These are phyloP conservation scores for Arachnopeziza araneosa DNA, from an alignment of 2,329 filamentous ascomycete species.

Conservation along the genomic window DNA sequence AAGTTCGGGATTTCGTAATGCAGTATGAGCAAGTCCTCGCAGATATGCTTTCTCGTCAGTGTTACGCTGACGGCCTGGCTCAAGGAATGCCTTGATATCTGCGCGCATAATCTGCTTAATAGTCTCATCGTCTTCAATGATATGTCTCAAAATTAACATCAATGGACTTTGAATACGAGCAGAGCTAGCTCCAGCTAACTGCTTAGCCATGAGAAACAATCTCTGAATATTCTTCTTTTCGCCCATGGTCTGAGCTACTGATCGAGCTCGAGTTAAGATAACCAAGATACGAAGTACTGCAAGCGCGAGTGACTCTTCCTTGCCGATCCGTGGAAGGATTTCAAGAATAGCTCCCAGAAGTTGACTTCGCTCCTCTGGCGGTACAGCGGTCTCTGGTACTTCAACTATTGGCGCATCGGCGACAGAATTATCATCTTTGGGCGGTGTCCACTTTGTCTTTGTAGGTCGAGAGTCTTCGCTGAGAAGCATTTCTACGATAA, in stretches of 20 bases:
- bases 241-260: conserved; percentile 68
- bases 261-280: conserved; percentile 75
- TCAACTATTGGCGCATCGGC: conserved; percentile 52
- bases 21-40: conserved; percentile 71
- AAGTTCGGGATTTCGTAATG: conserved; percentile 73
- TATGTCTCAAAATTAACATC: conserved; percentile 82
- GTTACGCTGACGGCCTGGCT: conserved; percentile 46
- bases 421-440: conserved; percentile 43
- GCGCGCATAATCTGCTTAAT: conserved; percentile 87
- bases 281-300: conserved; percentile 80
- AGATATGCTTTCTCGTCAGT: conserved; percentile 69
- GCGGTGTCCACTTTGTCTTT: conserved; percentile 64
- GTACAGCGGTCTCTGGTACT: conserved; percentile 56
- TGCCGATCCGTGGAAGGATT: conserved; percentile 78
- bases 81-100: conserved; percentile 77
- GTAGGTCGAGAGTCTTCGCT: conserved; percentile 80
- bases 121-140: conserved; percentile 89
- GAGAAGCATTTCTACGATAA: conserved; percentile 87
- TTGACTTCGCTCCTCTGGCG: conserved; percentile 57
- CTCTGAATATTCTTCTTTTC: conserved; percentile 86
- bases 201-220: conserved; percentile 92
- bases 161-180: conserved; percentile 59
- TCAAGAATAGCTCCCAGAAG: conserved; percentile 77
- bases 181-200: conserved; percentile 74
- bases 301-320: conserved; percentile 78